Evolutionary conservation across 1,284 basidiomycete species (phyloP), one percentile per base, ranked within the genome.

Genomic region (Vanrija sp.): DNA sequence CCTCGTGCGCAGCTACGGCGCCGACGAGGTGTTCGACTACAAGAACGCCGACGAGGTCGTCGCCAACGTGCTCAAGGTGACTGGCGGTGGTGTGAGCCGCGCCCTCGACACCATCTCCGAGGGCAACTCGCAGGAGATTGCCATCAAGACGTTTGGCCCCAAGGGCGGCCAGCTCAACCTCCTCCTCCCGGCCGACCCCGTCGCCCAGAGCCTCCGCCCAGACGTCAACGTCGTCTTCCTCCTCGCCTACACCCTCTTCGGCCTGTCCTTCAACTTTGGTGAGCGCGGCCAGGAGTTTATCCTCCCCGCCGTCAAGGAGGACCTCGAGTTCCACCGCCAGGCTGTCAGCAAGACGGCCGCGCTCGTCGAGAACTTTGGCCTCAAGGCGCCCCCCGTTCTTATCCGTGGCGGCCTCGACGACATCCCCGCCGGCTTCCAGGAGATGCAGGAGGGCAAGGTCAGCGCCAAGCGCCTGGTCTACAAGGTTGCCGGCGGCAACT

Each of bases 1-100:
- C 10, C 66, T 78, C 6, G 62, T 79, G 53, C 76, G 75, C 60
- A 57, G 63, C 9, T 71, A 77, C 54, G 80, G 80, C n/a, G 80
- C 79, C 2, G 71, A 78, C 45, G 76, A 61, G 7, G 72, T 54
- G 9, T 42, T 65, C 47, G 54, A 60, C 56, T 71, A 71, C 57
- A 54, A 62, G 37, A 47, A 68, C 57, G 54, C 48, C 31, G 60
- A 61, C 24, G 51, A 46, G 20, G 63, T 60, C 6, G 51, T 64
- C 47, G 49, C 52, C 27, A 41, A 60, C 20, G 64, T 70, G 57
- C 61, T 59, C 58, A 41, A 65, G 55, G 63, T 67, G 41, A 69
- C 69, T 2, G 62, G 57, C 37, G 67, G 67, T 19, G 64, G 63
- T n/a, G 63, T 71, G 9, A 51, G 49, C 20, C 50, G 47, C 20